Conservation (phyloP, 1,284 basidiomycete genomes). For the Neonothopanus nambi region DNA sequence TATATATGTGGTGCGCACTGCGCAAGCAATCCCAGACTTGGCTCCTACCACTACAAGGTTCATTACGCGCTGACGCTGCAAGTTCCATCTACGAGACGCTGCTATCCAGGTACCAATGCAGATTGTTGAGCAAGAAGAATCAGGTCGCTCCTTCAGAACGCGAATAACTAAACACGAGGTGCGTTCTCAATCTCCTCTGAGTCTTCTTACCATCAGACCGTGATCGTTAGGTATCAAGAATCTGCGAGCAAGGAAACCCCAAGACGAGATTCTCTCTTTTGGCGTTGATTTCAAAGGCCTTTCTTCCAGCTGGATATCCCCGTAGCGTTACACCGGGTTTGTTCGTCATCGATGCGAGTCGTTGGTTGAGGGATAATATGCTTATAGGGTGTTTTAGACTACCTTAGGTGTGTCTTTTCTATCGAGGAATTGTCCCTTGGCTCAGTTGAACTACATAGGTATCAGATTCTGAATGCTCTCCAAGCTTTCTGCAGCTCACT, state of each 20-base stretch:
- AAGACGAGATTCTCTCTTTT: conserved; percentile 3
- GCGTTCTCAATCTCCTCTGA: neutral
- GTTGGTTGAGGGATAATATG: conserved; percentile 7
- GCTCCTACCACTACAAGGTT: too few relatives aligned
- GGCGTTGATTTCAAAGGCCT: conserved; percentile 46
- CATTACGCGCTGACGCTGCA: too few relatives aligned
- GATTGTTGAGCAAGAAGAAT: neutral
- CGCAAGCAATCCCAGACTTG: too few relatives aligned
- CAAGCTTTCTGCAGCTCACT: conserved; percentile 72
- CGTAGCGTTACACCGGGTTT: conserved; percentile 58
- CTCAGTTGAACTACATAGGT: conserved; percentile 35
- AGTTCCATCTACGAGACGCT: too few relatives aligned
- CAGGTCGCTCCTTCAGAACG: neutral
- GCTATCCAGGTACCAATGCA: neutral
- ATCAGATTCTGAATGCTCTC: conserved; percentile 64
- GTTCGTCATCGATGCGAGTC: conserved; percentile 8
- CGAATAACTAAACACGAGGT: conserved; percentile 1
- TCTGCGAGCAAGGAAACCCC: neutral
- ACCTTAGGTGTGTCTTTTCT: conserved; percentile 24
- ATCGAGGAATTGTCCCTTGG: too few relatives aligned
- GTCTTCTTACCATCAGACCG: neutral
- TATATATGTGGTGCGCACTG: too few relatives aligned
- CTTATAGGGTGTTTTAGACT: conserved; percentile 24
- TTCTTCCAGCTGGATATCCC: conserved; percentile 63
- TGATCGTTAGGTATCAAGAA: neutral